phyloP scores from a whole-genome alignment of 139 green algal genomes.

The Trebouxia sp. region DNA sequence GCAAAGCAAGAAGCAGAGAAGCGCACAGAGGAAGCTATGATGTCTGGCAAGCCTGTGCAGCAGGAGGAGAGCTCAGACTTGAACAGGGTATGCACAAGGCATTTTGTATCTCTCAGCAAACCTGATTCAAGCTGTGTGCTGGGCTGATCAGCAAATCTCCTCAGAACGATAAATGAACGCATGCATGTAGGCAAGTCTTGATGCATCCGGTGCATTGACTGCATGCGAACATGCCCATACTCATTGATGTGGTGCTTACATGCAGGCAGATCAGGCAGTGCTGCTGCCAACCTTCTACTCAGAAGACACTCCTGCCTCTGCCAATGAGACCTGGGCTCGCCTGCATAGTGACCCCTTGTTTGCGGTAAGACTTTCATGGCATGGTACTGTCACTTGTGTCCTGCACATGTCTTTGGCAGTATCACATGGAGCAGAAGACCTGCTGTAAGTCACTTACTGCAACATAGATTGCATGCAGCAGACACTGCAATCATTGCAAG shows the following conservation, averaged over 20 bases:
- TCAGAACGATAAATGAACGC: not conserved
- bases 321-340: slow-evolving; percentile 89
- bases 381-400: not conserved
- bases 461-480: too few relatives aligned
- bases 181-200: too few relatives aligned
- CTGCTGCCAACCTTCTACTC: slow-evolving; percentile 67
- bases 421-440: too few relatives aligned
- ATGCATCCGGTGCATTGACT: too few relatives aligned
- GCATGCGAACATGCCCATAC: too few relatives aligned
- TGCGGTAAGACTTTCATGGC: slow-evolving; percentile 39
- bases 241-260: not conserved
- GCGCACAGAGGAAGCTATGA: slow-evolving; percentile 64
- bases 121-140: not conserved
- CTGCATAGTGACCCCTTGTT: slow-evolving; percentile 94
- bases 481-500: not conserved
- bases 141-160: not conserved
- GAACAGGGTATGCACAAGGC: not conserved
- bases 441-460: too few relatives aligned
- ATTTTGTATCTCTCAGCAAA: not conserved
- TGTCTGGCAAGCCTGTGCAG: slow-evolving; percentile 61
- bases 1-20: slow-evolving; percentile 80
- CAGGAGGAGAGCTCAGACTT: slow-evolving; percentile 1
- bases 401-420: too few relatives aligned
- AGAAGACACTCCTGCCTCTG: slow-evolving; percentile 66
- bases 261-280: slow-evolving; percentile 38